Evolutionary conservation across 2,329 filamentous ascomycete species (phyloP).

Genomic region (Exophiala oligosperma): DNA sequence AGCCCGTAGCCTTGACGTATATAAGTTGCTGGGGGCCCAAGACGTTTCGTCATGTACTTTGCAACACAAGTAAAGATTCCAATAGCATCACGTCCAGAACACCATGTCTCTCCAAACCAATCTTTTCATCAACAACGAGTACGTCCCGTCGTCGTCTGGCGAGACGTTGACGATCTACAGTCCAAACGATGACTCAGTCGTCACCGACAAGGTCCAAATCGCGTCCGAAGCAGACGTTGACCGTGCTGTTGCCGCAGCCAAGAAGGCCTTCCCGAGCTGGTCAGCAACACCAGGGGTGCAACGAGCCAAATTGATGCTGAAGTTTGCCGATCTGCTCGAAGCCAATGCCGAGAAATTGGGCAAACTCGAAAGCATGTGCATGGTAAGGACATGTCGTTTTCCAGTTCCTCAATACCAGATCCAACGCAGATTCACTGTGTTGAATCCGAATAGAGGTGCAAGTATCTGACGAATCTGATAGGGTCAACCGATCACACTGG

Average conservation of each 20-base stretch:
- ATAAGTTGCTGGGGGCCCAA: no score
- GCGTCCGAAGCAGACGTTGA: conserved; percentile 37
- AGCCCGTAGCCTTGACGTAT: no score
- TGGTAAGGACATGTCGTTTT: conserved; percentile 34
- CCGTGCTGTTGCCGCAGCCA: conserved; percentile 38
- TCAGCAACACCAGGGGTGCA: conserved; percentile 30
- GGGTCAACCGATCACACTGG: conserved; percentile 70
- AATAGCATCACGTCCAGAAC: background rate
- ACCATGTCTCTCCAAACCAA: conserved; percentile 54
- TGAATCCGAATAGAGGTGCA: background rate
- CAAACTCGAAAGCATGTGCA: conserved; percentile 75
- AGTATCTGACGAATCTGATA: background rate
- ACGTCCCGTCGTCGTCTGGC: conserved; percentile 39
- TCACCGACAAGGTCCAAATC: conserved; percentile 25
- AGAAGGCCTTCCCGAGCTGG: conserved; percentile 36
- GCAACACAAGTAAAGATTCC: no score
- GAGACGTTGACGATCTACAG: conserved; percentile 40
- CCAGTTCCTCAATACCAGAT: background rate
- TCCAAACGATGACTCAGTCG: conserved; percentile 32
- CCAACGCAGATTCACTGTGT: conserved; percentile 7
- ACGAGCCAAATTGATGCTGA: conserved; percentile 31
- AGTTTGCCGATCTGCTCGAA: conserved; percentile 59
- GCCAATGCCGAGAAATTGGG: conserved; percentile 62
- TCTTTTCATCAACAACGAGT: conserved; percentile 47
- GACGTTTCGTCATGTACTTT: no score